Base-by-base conservation (phyloP, 1,139 yeast genomes). In the Zygosaccharomyces pseudobailii region DNA sequence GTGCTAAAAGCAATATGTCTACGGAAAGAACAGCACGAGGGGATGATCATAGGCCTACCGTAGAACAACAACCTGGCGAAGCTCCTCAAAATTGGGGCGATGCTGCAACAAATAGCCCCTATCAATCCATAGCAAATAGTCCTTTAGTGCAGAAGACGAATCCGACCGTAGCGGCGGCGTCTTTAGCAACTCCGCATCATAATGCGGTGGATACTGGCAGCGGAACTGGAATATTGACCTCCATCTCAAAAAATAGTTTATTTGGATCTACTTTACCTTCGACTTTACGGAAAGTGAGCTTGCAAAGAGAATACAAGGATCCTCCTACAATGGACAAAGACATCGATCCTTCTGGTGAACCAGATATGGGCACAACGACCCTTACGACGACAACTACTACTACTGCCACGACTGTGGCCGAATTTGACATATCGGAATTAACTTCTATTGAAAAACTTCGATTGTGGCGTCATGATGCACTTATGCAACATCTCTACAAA, bases 381-480 rank as follows among this genome's bases (percentile, higher is more conserved):
- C 46, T 48, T 9, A 34, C 46, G 36, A 49, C 49, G 6, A 53
- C 53, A 3, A 49, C 54, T 2, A 49, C 55, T 1, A 49, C 58
- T 2, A 52, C 55, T 3, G 51, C 59, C 20, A 48, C 54, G 0
- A 50, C 50, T n/a, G 33, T 55, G 8, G 47, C 54, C 19, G 61
- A 57, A 13, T 52, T 62, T 17, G 62, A 58, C 45, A 48, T 61
- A 7, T 53, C 62, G 8, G 84, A 84, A 3, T 65, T 84, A 40
- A 79, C 95, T 0, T 95, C 87, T 48, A 94, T 94, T 0, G 97
- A 90, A 55, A 81, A 85, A 58, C 74, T 92, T 37, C 71, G 98
- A 40, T 71, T 87, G 34, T 92, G 98, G 98, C 73, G 98, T 45
- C 96, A 89, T 54, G 96, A 89, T 63, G 96, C 98, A 0, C 69